Evolutionary conservation across 1,284 basidiomycete species (phyloP).

Genomic region (Cutaneotrichosporon dermatis): DNA sequence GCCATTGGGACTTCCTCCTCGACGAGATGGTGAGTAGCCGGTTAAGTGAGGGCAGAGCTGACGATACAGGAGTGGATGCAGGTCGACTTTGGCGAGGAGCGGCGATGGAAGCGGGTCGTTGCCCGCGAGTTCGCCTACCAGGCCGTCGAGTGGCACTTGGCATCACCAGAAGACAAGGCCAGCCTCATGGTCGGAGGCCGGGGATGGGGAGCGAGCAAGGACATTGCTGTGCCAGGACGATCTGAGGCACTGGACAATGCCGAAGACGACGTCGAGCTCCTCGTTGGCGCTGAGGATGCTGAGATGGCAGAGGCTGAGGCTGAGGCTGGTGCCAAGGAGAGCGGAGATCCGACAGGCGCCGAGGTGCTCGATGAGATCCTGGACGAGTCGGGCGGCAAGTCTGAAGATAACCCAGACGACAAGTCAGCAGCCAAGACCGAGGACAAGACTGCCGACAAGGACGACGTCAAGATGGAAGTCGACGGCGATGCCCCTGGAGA

Average conservation of each 20-base stretch:
- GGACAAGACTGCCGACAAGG: too few species aligned
- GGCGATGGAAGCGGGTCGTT: conserved; percentile 82
- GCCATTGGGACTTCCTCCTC: conserved; percentile 92
- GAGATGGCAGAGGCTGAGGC: conserved; percentile 23
- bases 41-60: neutral
- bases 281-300: conserved; percentile 23
- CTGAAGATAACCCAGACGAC: conserved; percentile 14
- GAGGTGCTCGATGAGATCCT: conserved; percentile 37
- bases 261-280: conserved; percentile 45
- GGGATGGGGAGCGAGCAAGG: conserved; percentile 37
- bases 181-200: conserved; percentile 56
- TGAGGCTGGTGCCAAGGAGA: conserved; percentile 9
- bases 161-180: conserved; percentile 63
- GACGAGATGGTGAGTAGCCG: conserved; percentile 80
- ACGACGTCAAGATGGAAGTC: conserved; percentile 18
- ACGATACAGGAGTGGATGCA: conserved; percentile 85
- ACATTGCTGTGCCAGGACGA: conserved; percentile 28
- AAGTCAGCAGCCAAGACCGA: conserved; percentile 6
- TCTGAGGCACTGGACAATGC: conserved; percentile 13
- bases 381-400: conserved; percentile 19
- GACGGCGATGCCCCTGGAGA: conserved; percentile 32
- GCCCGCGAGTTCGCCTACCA: conserved; percentile 81
- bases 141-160: conserved; percentile 81
- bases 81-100: conserved; percentile 88
- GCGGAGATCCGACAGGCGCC: conserved; percentile 22